Conservation (phyloP, 208 protist species). For the Leishmania tarentolae region DNA sequence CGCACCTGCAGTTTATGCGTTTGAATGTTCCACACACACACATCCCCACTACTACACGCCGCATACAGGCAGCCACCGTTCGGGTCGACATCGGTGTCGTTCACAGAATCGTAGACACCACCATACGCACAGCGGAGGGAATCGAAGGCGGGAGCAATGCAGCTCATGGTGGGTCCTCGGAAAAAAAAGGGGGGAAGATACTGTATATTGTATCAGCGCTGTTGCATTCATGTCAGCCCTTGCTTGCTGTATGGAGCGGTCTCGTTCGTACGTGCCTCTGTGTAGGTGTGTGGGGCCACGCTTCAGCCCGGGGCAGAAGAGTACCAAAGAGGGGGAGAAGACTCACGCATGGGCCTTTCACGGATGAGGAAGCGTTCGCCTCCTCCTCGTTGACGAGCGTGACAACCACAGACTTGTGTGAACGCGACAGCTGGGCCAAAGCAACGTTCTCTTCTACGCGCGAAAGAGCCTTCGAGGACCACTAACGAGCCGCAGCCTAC, state of each 20-base stretch:
- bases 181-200: not conserved
- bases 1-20: slow-evolving; percentile 31
- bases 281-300: not conserved
- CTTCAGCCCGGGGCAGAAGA: not conserved
- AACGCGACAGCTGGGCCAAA: not conserved
- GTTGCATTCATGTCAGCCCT: not conserved
- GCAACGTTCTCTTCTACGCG: not conserved
- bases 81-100: slow-evolving; percentile 45
- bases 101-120: slow-evolving; percentile 37
- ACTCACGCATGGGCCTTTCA: not conserved
- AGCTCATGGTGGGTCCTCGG: slow-evolving; percentile 7
- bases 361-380: not conserved
- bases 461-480: not conserved
- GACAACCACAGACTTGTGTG: no score
- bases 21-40: slow-evolving; percentile 43
- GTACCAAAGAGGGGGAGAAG: not conserved
- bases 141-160: slow-evolving; percentile 28
- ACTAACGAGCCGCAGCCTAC: not conserved
- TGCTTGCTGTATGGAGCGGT: no score
- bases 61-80: slow-evolving; percentile 43
- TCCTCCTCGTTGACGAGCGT: not conserved
- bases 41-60: slow-evolving; percentile 37
- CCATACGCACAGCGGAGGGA: slow-evolving; percentile 26
- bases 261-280: not conserved
- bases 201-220: not conserved